A percentile compares a stretch with the other conserved stretches of the same genome.
Evolutionary conservation across 768 basidiomycete species (phyloP).

Genomic region (Melanogaster broomeanus): DNA sequence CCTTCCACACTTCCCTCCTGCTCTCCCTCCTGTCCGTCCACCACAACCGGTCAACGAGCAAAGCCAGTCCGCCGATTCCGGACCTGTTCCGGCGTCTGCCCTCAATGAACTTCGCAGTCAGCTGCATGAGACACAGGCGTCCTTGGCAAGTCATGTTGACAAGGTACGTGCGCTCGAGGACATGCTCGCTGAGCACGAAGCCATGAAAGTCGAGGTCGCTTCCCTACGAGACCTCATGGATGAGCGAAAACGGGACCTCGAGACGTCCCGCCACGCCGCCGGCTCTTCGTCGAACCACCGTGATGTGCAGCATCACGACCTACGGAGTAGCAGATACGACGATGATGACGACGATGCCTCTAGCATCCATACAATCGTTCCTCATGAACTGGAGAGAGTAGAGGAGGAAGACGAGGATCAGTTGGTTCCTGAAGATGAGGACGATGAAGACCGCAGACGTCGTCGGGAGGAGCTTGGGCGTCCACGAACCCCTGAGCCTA

Average conservation of each 20-base stretch:
- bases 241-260: constrained; percentile 55
- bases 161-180: constrained; percentile 83
- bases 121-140: constrained; percentile 80
- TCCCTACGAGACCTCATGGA: constrained; percentile 74
- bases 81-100: constrained; percentile 22
- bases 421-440: constrained; percentile 37
- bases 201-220: constrained; percentile 75
- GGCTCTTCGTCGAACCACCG: constrained; percentile 27
- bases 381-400: constrained; percentile 69
- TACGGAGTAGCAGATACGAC: constrained; percentile 22
- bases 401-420: constrained; percentile 76
- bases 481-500: constrained; percentile 82
- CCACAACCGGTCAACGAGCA: constrained; percentile 28
- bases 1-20: constrained; percentile 62
- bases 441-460: constrained; percentile 48
- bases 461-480: constrained; percentile 61
- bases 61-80: constrained; percentile 28
- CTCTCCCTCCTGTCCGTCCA: constrained; percentile 66
- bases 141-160: constrained; percentile 76
- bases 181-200: constrained; percentile 82
- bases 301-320: constrained; percentile 17
- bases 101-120: constrained; percentile 77
- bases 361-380: constrained; percentile 71
- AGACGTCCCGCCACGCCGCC: constrained; percentile 20
- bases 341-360: constrained; percentile 71